These are phyloP conservation scores for Lentinula sp. DNA, from an alignment of 768 basidiomycete species.

Conservation along the genomic window DNA sequence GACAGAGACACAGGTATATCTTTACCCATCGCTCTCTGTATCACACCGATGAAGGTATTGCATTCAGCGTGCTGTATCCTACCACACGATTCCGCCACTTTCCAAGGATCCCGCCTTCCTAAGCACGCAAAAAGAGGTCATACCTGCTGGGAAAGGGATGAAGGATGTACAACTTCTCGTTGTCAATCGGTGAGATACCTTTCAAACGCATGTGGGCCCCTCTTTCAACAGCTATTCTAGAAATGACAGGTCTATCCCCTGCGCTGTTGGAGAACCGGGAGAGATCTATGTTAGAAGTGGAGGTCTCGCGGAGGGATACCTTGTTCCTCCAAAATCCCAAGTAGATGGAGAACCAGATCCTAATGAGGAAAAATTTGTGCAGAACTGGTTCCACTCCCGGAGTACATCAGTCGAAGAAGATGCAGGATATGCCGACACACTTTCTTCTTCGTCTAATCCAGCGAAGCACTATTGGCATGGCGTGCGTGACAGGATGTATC, in stretches of 20 bases:
- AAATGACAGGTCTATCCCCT: conserved; percentile 74
- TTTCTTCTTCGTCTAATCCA: conserved; percentile 47
- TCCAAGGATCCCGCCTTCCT: conserved; percentile 82
- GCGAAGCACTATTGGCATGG: conserved; percentile 90
- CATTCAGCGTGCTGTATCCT: conserved; percentile 82
- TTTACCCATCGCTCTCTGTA: background rate
- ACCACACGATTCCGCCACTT: conserved; percentile 87
- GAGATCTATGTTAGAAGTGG: conserved; percentile 98
- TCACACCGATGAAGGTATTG: too few species aligned
- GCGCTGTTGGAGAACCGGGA: conserved; percentile 93
- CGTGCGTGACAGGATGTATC: conserved; percentile 94
- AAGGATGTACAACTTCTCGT: conserved; percentile 95
- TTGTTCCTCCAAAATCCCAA: conserved; percentile 71
- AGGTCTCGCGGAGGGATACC: conserved; percentile 92
- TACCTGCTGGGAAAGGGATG: conserved; percentile 98
- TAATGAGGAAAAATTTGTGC: conserved; percentile 86
- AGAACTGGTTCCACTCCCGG: conserved; percentile 77
- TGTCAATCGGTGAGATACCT: conserved; percentile 51
- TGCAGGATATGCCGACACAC: background rate
- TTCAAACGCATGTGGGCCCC: background rate
- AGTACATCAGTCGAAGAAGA: background rate
- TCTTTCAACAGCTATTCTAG: conserved; percentile 19
- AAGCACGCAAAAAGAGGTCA: conserved; percentile 91
- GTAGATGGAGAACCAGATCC: conserved; percentile 73
- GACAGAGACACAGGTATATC: conserved; percentile 77